These are phyloP conservation scores for Staphylotrichum tortipilum DNA, from an alignment of 495 filamentous ascomycete genomes.

Conservation along the genomic window DNA sequence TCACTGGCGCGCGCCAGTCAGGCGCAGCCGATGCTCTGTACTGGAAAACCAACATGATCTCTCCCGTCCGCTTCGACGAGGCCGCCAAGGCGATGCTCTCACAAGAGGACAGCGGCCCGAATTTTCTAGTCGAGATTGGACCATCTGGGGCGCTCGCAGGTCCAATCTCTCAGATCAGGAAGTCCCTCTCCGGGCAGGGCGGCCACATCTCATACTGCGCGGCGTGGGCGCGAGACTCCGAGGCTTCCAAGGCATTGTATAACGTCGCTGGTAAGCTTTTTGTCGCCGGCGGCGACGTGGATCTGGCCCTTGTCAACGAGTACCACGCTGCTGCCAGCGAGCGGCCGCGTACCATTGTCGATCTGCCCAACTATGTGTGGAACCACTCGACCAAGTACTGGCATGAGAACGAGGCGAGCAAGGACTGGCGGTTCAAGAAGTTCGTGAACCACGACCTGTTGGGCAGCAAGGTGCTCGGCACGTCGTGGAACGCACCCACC, in stretches of 20 bases:
- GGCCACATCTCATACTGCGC: constrained; percentile 18
- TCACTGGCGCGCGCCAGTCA: constrained; percentile 18
- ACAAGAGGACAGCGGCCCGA: constrained; percentile 1
- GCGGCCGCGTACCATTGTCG: constrained; percentile 3
- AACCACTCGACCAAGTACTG: constrained; percentile 19
- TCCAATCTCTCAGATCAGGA: constrained; percentile 35
- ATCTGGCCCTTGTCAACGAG: constrained; percentile 3
- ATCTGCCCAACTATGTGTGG: constrained; percentile 32
- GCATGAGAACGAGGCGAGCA: constrained; percentile 11
- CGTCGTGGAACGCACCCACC: constrained; percentile 16
- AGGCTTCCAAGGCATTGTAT: constrained; percentile 17
- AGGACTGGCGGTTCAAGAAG: constrained; percentile 10
- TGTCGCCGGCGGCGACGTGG: neutral
- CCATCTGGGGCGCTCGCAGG: constrained; percentile 41
- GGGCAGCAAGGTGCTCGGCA: constrained; percentile 6
- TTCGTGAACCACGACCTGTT: constrained; percentile 13
- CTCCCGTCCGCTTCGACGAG: constrained; percentile 30
- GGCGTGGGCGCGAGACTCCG: constrained; percentile 18
- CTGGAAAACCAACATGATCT: constrained; percentile 27
- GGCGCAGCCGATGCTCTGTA: constrained; percentile 13
- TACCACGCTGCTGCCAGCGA: neutral
- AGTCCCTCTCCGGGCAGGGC: neutral
- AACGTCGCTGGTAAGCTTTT: constrained; percentile 30
- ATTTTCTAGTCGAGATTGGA: constrained; percentile 44
- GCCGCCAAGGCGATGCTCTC: constrained; percentile 15